Conservation (phyloP, 2,329 filamentous ascomycete genomes). For the Fusarium piperis region DNA sequence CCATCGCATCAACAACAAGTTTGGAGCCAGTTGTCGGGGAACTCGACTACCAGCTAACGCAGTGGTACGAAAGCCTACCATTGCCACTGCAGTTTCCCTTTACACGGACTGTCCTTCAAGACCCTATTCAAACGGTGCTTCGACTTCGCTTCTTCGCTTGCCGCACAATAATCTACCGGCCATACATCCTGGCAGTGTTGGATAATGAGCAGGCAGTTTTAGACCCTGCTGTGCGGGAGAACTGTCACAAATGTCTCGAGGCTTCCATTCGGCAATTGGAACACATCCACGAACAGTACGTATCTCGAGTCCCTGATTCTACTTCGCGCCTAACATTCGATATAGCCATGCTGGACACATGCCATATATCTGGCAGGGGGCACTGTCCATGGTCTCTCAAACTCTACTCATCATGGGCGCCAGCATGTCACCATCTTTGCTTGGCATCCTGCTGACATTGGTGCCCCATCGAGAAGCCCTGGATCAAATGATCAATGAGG, state of each 20-base stretch:
- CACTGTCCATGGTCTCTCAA: conserved; percentile 84
- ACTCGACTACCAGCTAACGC: conserved; percentile 82
- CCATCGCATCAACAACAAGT: conserved; percentile 75
- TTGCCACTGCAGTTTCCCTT: conserved; percentile 81
- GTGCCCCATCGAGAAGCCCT: conserved; percentile 69
- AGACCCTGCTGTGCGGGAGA: conserved; percentile 78
- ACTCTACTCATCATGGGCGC: conserved; percentile 85
- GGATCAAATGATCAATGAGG: conserved; percentile 80
- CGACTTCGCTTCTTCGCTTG: conserved; percentile 85
- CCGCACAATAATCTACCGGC: conserved; percentile 85
- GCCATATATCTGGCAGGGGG: conserved; percentile 87
- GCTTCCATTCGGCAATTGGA: conserved; percentile 83
- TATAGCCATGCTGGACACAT: conserved; percentile 80
- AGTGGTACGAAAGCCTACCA: conserved; percentile 86
- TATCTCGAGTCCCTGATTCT: conserved; percentile 25
- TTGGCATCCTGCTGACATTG: conserved; percentile 68
- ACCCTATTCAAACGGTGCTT: conserved; percentile 82
- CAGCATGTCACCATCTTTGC: conserved; percentile 80
- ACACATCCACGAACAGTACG: conserved; percentile 80
- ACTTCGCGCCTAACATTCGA: conserved; percentile 15
- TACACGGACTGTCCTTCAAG: conserved; percentile 70
- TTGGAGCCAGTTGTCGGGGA: conserved; percentile 82
- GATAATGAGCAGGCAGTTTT: conserved; percentile 78
- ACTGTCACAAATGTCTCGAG: conserved; percentile 83
- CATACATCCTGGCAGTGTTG: conserved; percentile 82